Conservation (phyloP, 176 grass and related monocot genomes). For the Zizania latifolia region DNA sequence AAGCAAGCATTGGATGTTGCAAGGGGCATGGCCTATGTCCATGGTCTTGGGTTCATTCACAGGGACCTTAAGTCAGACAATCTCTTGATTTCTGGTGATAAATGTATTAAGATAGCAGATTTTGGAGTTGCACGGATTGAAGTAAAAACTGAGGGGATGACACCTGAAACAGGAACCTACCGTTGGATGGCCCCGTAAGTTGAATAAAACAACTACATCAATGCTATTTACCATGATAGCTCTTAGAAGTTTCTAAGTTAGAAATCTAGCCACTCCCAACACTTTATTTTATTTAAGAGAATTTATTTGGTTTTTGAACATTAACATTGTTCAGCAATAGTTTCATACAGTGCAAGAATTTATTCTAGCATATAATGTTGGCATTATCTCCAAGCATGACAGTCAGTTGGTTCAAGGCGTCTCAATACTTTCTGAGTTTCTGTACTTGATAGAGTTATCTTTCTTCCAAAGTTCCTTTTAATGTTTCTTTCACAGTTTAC, state of each 20-base stretch:
- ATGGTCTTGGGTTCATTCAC: constrained; percentile 56
- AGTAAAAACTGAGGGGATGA: constrained; percentile 55
- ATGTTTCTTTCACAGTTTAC: not conserved
- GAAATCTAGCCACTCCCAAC: not conserved
- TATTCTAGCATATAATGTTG: not conserved
- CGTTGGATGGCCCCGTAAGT: constrained; percentile 75
- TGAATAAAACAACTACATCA: not conserved
- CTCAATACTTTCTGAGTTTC: not conserved
- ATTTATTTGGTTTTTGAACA: not conserved
- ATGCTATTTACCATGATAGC: not conserved
- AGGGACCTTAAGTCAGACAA: constrained; percentile 59
- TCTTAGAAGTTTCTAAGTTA: no score
- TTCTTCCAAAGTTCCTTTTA: not conserved
- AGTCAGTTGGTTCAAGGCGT: not conserved
- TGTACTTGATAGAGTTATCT: not conserved
- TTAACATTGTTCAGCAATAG: not conserved
- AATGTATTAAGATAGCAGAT: constrained; percentile 54
- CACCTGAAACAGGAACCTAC: constrained; percentile 61
- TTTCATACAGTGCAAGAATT: no score
- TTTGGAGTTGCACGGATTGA: constrained; percentile 59
- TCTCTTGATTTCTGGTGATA: constrained; percentile 45
- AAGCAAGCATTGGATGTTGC: constrained; percentile 55
- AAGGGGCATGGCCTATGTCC: constrained; percentile 50
- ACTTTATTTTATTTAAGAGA: not conserved
- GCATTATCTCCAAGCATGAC: not conserved